Conservation (phyloP, 192 early-diverging fungal genomes). For the Haplosporangium gracile region DNA sequence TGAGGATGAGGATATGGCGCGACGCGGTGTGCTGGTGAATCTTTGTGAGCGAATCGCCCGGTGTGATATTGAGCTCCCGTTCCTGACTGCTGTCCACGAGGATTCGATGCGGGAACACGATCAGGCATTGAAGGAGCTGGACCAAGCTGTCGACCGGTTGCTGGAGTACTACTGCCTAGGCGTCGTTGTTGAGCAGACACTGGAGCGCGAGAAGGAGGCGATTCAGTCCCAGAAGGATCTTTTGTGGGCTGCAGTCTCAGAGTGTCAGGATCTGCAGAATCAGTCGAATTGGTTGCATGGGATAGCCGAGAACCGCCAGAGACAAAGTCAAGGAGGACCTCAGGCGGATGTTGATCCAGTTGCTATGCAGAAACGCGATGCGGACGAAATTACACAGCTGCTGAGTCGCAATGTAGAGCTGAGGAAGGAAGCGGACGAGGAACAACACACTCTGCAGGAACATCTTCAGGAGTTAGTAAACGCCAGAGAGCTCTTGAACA, state of each 20-base stretch:
- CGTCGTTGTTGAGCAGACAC: slow-evolving; percentile 11
- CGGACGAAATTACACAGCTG: background rate
- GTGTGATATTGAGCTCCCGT: slow-evolving; percentile 38
- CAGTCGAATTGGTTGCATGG: slow-evolving; percentile 25
- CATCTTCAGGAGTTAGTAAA: slow-evolving; percentile 8
- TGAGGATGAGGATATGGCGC: slow-evolving; percentile 9
- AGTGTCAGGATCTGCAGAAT: slow-evolving; percentile 10
- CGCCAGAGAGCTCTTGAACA: background rate
- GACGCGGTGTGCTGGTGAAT: slow-evolving; percentile 37
- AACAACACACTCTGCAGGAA: slow-evolving; percentile 3
- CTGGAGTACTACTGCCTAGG: slow-evolving; percentile 37
- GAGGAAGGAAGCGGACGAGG: background rate
- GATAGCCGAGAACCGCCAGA: background rate
- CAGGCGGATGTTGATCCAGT: background rate
- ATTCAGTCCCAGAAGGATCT: slow-evolving; percentile 26
- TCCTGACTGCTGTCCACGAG: slow-evolving; percentile 15
- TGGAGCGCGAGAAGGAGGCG: slow-evolving; percentile 8
- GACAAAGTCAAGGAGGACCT: background rate
- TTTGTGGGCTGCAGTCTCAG: slow-evolving; percentile 25
- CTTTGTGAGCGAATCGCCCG: slow-evolving; percentile 47
- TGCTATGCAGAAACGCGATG: background rate
- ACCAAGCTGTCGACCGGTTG: slow-evolving; percentile 9
- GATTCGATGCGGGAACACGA: slow-evolving; percentile 27
- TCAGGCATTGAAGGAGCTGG: slow-evolving; percentile 11
- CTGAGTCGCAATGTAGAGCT: slow-evolving; percentile 1